Conservation (phyloP, 257 asterid genomes). For the Solanum appendiculatum region DNA sequence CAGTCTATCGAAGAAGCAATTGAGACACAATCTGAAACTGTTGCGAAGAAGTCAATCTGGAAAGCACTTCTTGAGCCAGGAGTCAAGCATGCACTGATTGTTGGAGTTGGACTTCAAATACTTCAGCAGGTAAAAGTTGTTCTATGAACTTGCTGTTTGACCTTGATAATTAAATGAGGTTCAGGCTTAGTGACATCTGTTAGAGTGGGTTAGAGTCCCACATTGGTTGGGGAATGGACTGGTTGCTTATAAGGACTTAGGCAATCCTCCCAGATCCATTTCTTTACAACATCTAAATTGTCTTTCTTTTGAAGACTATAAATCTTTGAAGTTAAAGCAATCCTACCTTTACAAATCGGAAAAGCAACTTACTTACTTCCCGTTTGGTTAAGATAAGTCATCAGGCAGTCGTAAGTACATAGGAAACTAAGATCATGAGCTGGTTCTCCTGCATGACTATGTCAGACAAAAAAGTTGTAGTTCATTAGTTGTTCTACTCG, state of each 20-base stretch:
- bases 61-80: slow-evolving; percentile 88
- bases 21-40: slow-evolving; percentile 30
- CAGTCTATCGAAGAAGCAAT: slow-evolving; percentile 40
- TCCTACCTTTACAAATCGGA: background rate
- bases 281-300: background rate
- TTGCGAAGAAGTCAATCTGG: slow-evolving; percentile 45
- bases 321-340: background rate
- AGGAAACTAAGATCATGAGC: background rate
- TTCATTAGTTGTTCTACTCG: background rate
- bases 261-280: background rate
- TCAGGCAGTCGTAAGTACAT: background rate
- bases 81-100: slow-evolving; percentile 83
- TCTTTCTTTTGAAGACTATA: background rate
- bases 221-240: no score
- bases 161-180: background rate
- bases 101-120: slow-evolving; percentile 84
- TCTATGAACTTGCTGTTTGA: background rate
- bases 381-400: background rate
- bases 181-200: background rate
- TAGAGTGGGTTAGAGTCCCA: background rate
- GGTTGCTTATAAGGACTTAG: background rate
- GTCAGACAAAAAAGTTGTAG: background rate
- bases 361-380: background rate
- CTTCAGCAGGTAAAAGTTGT: slow-evolving; percentile 76
- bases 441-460: background rate